Evolutionary conservation across 768 basidiomycete species (phyloP), one percentile per base, ranked within the genome.

Genomic region (Calocera cornea): DNA sequence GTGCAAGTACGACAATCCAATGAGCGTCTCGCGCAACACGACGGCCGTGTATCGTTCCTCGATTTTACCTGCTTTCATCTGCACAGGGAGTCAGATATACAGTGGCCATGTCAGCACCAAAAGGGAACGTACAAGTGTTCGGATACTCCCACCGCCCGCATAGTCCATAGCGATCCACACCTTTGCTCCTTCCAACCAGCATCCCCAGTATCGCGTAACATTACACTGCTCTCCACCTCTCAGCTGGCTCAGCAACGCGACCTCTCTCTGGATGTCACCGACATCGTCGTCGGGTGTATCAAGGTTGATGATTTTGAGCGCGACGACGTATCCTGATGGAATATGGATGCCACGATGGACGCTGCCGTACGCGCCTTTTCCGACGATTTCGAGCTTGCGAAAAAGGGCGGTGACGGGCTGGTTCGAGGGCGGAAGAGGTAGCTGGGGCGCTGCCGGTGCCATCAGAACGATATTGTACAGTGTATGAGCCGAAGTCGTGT

Each of bases 151-250:
- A 5, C 95, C 95, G 70, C 94, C 87, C 7, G 97, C 97, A 72
- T 87, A 87, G 76, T 99, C 97, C 97, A 99, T 99, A 40, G 88
- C 92, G 72, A 99, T 98, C 95, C 97, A 99, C 10, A 99, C 92
- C 64, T 92, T 89, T 33, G 93, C 90, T 0, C 95, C 95, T 74
- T 95, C 90, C 74, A 97, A 83, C 78, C 90, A 88, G 78, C 93
- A 97, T 22, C 93, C 95, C 77, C 87, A 97, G 79, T 99, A 99
- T 73, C 91, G 85, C 29, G 91, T 97, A 73, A 97, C 86, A 68
- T 82, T 81, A 74, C 95, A 95, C 33, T 91, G 87, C 0, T 90
- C 90, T 68, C 92, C 92, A 60, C 79, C 77, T 24, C 92, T 83
- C 38, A 98, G 83, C 74, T 95, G 92, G 54, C 89, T 87, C n/a